Conservation (phyloP, 371 early-diverging fungal species). For the Umbelopsis sp. region DNA sequence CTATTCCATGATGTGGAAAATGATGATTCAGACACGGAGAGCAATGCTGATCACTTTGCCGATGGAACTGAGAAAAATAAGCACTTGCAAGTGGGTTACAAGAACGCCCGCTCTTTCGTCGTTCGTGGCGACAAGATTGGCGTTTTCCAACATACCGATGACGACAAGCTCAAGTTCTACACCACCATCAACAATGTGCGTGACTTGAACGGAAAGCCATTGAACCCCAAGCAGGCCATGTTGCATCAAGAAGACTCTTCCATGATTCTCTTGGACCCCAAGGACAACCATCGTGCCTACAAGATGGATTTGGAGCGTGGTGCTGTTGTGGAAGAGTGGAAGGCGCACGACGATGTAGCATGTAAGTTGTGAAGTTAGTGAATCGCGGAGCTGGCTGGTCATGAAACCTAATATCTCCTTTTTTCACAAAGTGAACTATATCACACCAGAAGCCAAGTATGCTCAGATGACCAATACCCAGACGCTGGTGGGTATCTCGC, state of each 20-base stretch:
- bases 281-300: conserved; percentile 71
- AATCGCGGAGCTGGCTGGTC: no score
- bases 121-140: conserved; percentile 85
- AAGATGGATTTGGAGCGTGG: conserved; percentile 92
- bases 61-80: conserved; percentile 55
- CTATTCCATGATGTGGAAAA: conserved; percentile 26
- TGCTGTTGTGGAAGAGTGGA: conserved; percentile 93
- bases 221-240: conserved; percentile 65
- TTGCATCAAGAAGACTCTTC: conserved; percentile 81
- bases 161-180: conserved; percentile 64
- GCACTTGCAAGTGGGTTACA: conserved; percentile 77
- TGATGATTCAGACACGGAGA: conserved; percentile 26
- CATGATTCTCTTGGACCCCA: conserved; percentile 72
- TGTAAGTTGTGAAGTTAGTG: conserved; percentile 21
- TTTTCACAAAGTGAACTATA: conserved; percentile 44
- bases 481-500: conserved; percentile 83
- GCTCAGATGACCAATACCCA: conserved; percentile 70
- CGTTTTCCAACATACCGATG: conserved; percentile 76
- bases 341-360: conserved; percentile 63
- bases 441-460: conserved; percentile 80
- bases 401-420: not conserved
- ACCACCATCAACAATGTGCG: conserved; percentile 69
- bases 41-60: conserved; percentile 28
- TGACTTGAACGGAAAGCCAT: conserved; percentile 43
- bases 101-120: conserved; percentile 81